These are phyloP conservation scores for Fusarium duplospermum DNA, from an alignment of 2,329 filamentous ascomycete species.

Conservation along the genomic window DNA sequence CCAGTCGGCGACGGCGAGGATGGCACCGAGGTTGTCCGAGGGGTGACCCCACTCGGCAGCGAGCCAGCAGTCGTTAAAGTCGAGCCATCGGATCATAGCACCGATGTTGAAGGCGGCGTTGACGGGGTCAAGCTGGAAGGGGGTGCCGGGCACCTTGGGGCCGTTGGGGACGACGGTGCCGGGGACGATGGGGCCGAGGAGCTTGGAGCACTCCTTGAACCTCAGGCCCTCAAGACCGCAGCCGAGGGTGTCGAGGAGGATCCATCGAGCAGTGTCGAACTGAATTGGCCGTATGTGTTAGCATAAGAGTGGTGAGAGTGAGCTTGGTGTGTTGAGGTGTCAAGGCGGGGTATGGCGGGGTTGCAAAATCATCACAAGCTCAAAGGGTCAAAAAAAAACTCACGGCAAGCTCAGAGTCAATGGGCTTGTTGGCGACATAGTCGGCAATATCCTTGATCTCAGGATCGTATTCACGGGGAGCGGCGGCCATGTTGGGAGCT, in stretches of 20 bases:
- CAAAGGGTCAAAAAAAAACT: slow-evolving; percentile 54
- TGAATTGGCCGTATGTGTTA: slow-evolving; percentile 50
- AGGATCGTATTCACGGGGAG: slow-evolving; percentile 78
- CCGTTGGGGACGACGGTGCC: slow-evolving; percentile 94
- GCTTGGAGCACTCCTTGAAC: slow-evolving; percentile 96
- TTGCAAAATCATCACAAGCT: slow-evolving; percentile 14
- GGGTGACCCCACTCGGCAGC: slow-evolving; percentile 99
- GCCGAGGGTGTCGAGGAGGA: slow-evolving; percentile 95
- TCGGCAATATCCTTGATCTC: slow-evolving; percentile 95
- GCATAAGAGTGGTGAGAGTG: slow-evolving; percentile 6
- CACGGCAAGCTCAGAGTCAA: slow-evolving; percentile 93
- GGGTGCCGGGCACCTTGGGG: slow-evolving; percentile 88
- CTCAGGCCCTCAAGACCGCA: slow-evolving; percentile 95
- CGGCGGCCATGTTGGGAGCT: slow-evolving; percentile 63
- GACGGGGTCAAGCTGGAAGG: slow-evolving; percentile 94
- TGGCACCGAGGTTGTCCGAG: slow-evolving; percentile 97
- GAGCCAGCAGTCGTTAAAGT: slow-evolving; percentile 99
- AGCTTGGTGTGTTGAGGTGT: not conserved
- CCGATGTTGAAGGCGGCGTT: slow-evolving; percentile 99
- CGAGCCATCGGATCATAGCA: slow-evolving; percentile 98
- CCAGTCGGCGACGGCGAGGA: slow-evolving; percentile 97
- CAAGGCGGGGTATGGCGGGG: slow-evolving; percentile 39
- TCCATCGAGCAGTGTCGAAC: slow-evolving; percentile 96
- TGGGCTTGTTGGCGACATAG: slow-evolving; percentile 92
- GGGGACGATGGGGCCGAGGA: slow-evolving; percentile 90